Evolutionary conservation across 225 moss, liverwort and hornwort species (phyloP).

Genomic region (Bryum argenteum): DNA sequence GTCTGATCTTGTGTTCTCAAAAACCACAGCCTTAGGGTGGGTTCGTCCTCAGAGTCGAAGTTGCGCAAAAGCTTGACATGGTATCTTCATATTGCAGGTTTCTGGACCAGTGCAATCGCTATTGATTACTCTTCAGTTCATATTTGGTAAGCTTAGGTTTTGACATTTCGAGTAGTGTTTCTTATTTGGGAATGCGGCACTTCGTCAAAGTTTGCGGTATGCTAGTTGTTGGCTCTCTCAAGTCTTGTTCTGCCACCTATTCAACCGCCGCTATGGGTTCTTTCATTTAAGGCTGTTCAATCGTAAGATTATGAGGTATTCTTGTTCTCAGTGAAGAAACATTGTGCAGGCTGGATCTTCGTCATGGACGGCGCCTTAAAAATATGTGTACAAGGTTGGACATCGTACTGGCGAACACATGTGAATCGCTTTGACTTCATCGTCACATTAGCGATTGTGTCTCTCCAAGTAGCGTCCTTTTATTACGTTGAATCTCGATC

Average conservation of each 20-base stretch:
- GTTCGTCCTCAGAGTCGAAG: not conserved
- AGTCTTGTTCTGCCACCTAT: not conserved
- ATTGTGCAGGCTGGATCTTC: slow-evolving; percentile 68
- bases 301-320: not conserved
- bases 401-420: slow-evolving; percentile 61
- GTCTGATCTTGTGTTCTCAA: not conserved
- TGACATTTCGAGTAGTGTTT: slow-evolving; percentile 14
- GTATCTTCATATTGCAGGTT: slow-evolving; percentile 39
- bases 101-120: slow-evolving; percentile 40
- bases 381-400: slow-evolving; percentile 74
- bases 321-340: slow-evolving; percentile 22
- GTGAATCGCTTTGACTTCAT: slow-evolving; percentile 68
- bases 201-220: slow-evolving; percentile 16
- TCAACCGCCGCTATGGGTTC: not conserved
- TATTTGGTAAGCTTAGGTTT: slow-evolving; percentile 59
- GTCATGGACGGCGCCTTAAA: slow-evolving; percentile 74
- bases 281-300: not conserved
- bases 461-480: slow-evolving; percentile 42
- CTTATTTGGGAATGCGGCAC: slow-evolving; percentile 13
- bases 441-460: slow-evolving; percentile 46
- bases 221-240: not conserved
- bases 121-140: slow-evolving; percentile 62
- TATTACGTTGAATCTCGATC: slow-evolving; percentile 39
- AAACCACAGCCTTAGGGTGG: not conserved
- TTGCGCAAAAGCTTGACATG: slow-evolving; percentile 13